Evolutionary conservation across 495 filamentous ascomycete species (phyloP), one percentile per base, ranked within the genome.

Genomic region (Hypoxylon fuscum): DNA sequence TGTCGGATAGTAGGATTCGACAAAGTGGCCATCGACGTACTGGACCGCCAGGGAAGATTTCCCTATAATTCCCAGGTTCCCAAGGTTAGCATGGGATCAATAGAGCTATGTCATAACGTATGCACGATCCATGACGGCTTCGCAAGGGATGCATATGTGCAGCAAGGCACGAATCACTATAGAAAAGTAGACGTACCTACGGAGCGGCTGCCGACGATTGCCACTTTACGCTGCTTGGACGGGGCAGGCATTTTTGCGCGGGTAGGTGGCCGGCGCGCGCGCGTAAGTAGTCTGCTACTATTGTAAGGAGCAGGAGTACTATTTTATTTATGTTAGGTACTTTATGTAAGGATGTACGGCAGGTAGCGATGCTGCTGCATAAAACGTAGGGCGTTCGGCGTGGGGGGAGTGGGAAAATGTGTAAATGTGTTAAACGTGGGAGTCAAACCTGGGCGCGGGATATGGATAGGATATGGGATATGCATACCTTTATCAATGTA

Each of bases 11-110:
- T 99, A 99, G 74, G 89, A 93, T 74, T 98, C 96, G 68, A 98
- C 94, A 67, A 99, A 99, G 77, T 96, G 93, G 68, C 92, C 91
- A 73, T 98, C 95, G 71, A 97, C 94, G 74, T 95, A 98, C 73
- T 93, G 96, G 18, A 98, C 96, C 5, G 96, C 96, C 56, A 99
- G 88, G 35, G 95, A 98, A 12, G 92, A 96, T 83, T 99, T 99
- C 72, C 95, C 95, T 98, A 66, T 40, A 40, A 53, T 25, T 27
- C 45, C 38, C 25, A 29, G 21, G 40, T 44, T 21, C 41, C 40
- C 17, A 59, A 58, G 54, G 44, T 62, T 59, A 66, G 51, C 54
- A 22, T 45, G 52, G 60, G 40, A 42, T 18, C 9, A 22, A 32
- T n/a, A 53, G 41, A 46, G 45, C 55, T 44, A 45, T 46, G 23